Evolutionary conservation across 371 early-diverging fungal species (phyloP), one percentile per base, ranked within the genome.

Genomic region (Mucor irregularis): DNA sequence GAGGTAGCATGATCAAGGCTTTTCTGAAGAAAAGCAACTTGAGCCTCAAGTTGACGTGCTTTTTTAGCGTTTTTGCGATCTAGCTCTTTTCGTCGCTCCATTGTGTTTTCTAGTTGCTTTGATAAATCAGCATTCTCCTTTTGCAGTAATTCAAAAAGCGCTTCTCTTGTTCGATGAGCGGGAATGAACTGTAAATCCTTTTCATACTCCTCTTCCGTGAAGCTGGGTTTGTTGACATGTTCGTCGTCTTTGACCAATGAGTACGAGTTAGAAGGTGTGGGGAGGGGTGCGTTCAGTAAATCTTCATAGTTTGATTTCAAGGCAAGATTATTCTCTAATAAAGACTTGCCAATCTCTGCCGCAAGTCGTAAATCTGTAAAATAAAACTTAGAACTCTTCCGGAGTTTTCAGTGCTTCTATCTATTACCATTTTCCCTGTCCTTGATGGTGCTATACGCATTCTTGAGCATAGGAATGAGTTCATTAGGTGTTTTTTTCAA

Each of bases 241-340:
- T 13, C 17, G 4, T 37, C 13, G 3, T n/a, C 8, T 9, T 38
- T n/a, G 28, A 50, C 17, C 10, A 58, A 28, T 35, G 62, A 52
- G 16, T 19, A 57, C 1, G 62, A 62, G 13, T 51, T 51, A 1
- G 62, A 52, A 3, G 62, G 62, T 2, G 52, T 57, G 6, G 62
- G 62, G 14, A 47, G 52, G 9, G 44, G 75, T 58, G 9, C 68
- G 56, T 37, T 73, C 29, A 51, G 37, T 26, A 76, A n/a, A 26
- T 60, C 64, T 33, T 82, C 76, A 53, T 75, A 78, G 38, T 76
- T 80, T 9, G 73, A 54, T 54, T 76, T 71, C 38, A 82, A 62
- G 16, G 46, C 58, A 16, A 57, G 62, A 51, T 82, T 80, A 39
- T 76, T 65, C 31, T 78, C 79, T 44, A 80, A 49, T 16, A 82